phyloP scores from a whole-genome alignment of 2,329 filamentous ascomycete species.

The Huntiella savannae region DNA sequence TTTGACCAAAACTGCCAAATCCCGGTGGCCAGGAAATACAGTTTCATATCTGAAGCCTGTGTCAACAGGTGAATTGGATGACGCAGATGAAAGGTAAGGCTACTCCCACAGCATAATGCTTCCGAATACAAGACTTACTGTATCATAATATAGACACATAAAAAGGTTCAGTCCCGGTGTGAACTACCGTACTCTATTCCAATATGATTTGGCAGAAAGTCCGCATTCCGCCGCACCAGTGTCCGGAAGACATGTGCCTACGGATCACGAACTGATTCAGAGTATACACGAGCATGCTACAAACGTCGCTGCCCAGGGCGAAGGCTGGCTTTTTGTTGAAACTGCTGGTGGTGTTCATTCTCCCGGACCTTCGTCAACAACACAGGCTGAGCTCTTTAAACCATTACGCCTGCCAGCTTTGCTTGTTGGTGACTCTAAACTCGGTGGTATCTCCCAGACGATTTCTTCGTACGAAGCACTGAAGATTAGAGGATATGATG shows the following conservation, averaged over 20 bases:
- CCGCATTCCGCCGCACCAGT: constrained; percentile 51
- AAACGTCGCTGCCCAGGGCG: constrained; percentile 22
- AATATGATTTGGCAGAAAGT: constrained; percentile 57
- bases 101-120: neutral
- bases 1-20: constrained; percentile 42
- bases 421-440: constrained; percentile 53
- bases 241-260: constrained; percentile 28
- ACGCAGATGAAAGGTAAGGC: constrained; percentile 51
- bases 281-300: constrained; percentile 27
- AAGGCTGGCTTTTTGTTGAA: constrained; percentile 52
- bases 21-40: constrained; percentile 24
- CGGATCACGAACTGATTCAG: constrained; percentile 31
- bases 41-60: constrained; percentile 62
- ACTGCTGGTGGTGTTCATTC: constrained; percentile 72
- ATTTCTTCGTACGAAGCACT: constrained; percentile 68
- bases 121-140: neutral
- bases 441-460: constrained; percentile 65
- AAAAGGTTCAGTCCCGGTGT: constrained; percentile 34
- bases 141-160: constrained; percentile 34
- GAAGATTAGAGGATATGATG: constrained; percentile 57
- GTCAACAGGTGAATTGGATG: constrained; percentile 50
- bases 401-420: constrained; percentile 55
- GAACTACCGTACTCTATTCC: constrained; percentile 37
- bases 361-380: constrained; percentile 53
- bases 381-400: constrained; percentile 61